Evolutionary conservation across 345 rosid genomes (phyloP).

Genomic region (Pistacia vera): DNA sequence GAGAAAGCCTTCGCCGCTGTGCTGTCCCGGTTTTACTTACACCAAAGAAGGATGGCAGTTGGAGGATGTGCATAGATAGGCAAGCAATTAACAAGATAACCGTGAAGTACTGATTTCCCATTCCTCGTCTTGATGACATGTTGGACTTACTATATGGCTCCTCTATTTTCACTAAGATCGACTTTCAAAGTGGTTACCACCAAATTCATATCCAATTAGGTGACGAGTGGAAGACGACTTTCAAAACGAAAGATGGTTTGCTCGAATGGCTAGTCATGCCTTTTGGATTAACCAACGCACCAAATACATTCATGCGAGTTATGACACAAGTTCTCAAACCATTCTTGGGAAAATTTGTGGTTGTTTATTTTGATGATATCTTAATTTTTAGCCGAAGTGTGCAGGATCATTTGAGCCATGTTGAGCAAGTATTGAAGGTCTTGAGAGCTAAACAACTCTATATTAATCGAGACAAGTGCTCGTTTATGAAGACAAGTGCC

Average conservation of each 20-base stretch:
- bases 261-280: background rate
- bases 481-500: background rate
- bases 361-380: background rate
- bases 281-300: background rate
- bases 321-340: background rate
- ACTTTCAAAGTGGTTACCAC: background rate
- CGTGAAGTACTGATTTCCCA: background rate
- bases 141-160: background rate
- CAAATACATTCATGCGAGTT: background rate
- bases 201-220: background rate
- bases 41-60: background rate
- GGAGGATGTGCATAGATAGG: background rate
- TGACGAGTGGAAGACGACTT: background rate
- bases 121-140: background rate
- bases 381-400: background rate
- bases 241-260: background rate
- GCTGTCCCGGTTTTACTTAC: background rate
- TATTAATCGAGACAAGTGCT: background rate
- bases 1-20: background rate
- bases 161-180: background rate
- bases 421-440: background rate
- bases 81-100: background rate
- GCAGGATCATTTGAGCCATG: background rate
- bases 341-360: background rate
- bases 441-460: background rate